These are phyloP conservation scores for Leccinum variicolor DNA, from an alignment of 768 basidiomycete genomes.

Conservation along the genomic window DNA sequence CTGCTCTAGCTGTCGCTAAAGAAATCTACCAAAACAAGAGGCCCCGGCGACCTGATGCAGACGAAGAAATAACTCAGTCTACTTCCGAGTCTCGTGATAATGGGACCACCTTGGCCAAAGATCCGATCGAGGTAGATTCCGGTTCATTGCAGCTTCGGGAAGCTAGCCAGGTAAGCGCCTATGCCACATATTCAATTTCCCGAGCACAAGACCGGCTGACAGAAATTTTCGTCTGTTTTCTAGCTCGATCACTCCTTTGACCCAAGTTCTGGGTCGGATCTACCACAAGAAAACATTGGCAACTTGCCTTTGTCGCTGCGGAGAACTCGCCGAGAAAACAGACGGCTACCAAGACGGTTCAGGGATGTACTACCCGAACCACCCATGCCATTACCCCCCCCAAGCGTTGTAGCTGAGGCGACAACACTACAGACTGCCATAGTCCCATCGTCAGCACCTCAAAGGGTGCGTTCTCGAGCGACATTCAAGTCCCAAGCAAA, in stretches of 20 bases:
- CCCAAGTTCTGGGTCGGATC: background rate
- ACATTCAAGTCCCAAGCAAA: background rate
- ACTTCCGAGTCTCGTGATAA: too few species aligned
- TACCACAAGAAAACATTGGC: background rate
- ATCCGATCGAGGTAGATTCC: background rate
- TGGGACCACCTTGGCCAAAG: too few species aligned
- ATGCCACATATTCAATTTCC: background rate
- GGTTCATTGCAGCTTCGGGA: background rate
- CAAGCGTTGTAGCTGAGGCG: background rate
- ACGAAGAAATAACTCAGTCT: background rate
- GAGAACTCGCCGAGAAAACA: background rate
- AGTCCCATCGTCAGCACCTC: background rate
- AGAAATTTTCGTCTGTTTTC: background rate
- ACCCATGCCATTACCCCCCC: too few species aligned
- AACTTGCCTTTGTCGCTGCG: background rate
- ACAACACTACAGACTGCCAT: background rate
- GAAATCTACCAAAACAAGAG: background rate
- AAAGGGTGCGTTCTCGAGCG: background rate
- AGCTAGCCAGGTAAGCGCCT: background rate
- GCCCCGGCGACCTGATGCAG: background rate
- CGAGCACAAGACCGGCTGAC: background rate
- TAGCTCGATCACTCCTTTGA: background rate
- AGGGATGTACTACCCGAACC: too few species aligned
- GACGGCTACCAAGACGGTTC: background rate
- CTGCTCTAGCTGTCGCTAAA: background rate